Percentiles rank a stretch among this genome's conserved stretches.
Conservation (phyloP, 495 filamentous ascomycete genomes). For the Talaromyces nanjingensis region DNA sequence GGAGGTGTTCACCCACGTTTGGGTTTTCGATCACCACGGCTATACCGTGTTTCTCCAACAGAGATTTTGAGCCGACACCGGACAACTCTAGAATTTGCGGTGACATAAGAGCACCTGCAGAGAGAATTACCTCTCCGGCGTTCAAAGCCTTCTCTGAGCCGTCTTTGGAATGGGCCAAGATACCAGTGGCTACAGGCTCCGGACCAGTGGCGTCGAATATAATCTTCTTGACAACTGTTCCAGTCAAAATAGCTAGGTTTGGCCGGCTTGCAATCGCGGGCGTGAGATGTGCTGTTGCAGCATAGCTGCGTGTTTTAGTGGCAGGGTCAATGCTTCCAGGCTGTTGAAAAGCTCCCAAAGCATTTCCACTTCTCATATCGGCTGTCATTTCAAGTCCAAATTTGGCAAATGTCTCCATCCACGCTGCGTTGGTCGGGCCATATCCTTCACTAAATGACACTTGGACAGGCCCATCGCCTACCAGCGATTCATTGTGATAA, state of each 20-base stretch:
- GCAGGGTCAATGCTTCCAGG: constrained; percentile 14
- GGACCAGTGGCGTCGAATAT: constrained; percentile 17
- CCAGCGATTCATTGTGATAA: constrained; percentile 13
- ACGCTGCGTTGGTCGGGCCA: constrained; percentile 12
- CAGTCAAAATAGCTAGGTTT: constrained; percentile 39
- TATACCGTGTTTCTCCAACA: constrained; percentile 30
- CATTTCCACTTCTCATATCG: constrained; percentile 16
- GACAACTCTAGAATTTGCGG: constrained; percentile 56
- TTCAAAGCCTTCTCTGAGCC: constrained; percentile 27
- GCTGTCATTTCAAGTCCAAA: constrained; percentile 14
- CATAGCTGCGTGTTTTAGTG: constrained; percentile 31
- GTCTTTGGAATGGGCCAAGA: constrained; percentile 28
- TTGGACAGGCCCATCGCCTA: constrained; percentile 18
- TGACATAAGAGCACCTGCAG: constrained; percentile 49
- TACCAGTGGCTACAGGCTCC: constrained; percentile 23
- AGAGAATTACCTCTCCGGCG: constrained; percentile 53
- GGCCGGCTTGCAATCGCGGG: constrained; percentile 26
- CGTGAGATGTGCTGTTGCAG: constrained; percentile 24
- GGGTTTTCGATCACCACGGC: constrained; percentile 30
- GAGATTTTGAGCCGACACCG: constrained; percentile 42
- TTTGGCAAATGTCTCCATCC: constrained; percentile 17
- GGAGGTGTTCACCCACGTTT: constrained; percentile 43
- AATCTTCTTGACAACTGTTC: constrained; percentile 37
- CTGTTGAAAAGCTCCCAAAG: constrained; percentile 18
- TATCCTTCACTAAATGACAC: constrained; percentile 15